These are phyloP conservation scores for Arthroderma sp. DNA, from an alignment of 2,329 filamentous ascomycete genomes.

Conservation along the genomic window DNA sequence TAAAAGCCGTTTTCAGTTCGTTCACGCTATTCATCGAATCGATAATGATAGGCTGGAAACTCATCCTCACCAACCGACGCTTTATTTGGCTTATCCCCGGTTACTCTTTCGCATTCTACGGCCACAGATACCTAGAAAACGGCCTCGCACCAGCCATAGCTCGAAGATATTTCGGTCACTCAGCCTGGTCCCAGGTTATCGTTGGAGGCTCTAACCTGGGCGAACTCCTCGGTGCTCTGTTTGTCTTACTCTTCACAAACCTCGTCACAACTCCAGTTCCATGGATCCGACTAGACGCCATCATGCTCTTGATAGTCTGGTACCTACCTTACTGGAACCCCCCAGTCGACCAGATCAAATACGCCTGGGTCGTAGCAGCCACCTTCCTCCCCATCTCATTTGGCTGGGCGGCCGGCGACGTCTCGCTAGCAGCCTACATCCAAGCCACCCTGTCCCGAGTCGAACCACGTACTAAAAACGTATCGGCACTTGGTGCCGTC, in stretches of 20 bases:
- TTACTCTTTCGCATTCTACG: constrained; percentile 38
- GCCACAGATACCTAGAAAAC: constrained; percentile 39
- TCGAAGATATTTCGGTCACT: constrained; percentile 34
- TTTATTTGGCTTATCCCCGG: constrained; percentile 40
- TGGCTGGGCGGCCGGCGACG: constrained; percentile 40
- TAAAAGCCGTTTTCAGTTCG: constrained; percentile 26
- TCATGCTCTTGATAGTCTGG: constrained; percentile 37
- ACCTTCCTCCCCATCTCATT: constrained; percentile 37
- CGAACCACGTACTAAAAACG: constrained; percentile 32
- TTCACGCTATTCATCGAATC: constrained; percentile 35
- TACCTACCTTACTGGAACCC: constrained; percentile 37
- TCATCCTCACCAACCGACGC: constrained; percentile 35
- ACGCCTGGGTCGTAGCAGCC: constrained; percentile 36
- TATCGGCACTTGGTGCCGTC: constrained; percentile 38
- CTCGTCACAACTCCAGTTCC: constrained; percentile 37
- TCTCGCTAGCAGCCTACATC: constrained; percentile 39
- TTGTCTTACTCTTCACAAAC: constrained; percentile 39
- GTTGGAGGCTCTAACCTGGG: constrained; percentile 40
- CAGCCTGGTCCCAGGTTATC: constrained; percentile 39
- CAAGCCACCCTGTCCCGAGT: constrained; percentile 36
- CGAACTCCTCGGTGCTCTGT: constrained; percentile 36
- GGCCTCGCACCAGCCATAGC: constrained; percentile 35
- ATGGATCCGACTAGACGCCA: constrained; percentile 37
- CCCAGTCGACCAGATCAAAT: constrained; percentile 24
- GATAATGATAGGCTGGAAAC: constrained; percentile 33